Base-by-base conservation (phyloP, 805 yeast genomes). In the Candida nitratophila region DNA sequence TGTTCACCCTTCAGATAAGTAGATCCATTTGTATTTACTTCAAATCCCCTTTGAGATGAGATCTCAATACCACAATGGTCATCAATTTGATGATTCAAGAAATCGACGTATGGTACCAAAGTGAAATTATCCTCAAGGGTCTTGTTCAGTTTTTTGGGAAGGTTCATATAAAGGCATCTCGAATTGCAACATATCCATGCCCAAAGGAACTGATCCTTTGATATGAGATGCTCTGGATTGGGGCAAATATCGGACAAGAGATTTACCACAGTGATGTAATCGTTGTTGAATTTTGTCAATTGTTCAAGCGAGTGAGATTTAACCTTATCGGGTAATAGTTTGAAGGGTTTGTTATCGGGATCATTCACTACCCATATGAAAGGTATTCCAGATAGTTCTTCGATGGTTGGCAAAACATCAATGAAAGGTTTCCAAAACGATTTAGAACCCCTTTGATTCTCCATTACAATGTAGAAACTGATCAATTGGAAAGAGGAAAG, bases 101-200 rank as follows among this genome's bases (percentile, higher is more conserved):
- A 85, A 65, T 91, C 99, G 21, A 90, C 89, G 49, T 70, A 82
- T 0, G 99, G 99, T 0, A 91, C 97, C 77, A 91, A 66, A 2
- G 98, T 87, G 66, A 91, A 81, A 59, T 86, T 83, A 51, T 83
- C 87, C 22, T 66, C 74, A 2, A 58, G 56, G 16, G 68, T 64
- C 45, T 73, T 71, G 31, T 74, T 71, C 39, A 61, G 41, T 7
- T 34, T 43, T 7, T 41, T 44, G 1, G 85, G 81, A 2, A 86
- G 63, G 3, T 75, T 72, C 81, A 83, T 81, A 59, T 88, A 90
- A 6, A 91, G 68, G 60, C 98, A 91, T 64, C 99, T 81, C 2
- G 97, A 83, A 59, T 93, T 91, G 45, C 90, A 86, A 54, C 91
- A 81, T 54, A 86, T 71, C 95, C 96, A 91, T 0, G 85, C 77